Percentiles rank a stretch among this genome's conserved stretches.
Evolutionary conservation across 1,139 yeast species (phyloP).

Genomic region (Blastobotrys proliferans): DNA sequence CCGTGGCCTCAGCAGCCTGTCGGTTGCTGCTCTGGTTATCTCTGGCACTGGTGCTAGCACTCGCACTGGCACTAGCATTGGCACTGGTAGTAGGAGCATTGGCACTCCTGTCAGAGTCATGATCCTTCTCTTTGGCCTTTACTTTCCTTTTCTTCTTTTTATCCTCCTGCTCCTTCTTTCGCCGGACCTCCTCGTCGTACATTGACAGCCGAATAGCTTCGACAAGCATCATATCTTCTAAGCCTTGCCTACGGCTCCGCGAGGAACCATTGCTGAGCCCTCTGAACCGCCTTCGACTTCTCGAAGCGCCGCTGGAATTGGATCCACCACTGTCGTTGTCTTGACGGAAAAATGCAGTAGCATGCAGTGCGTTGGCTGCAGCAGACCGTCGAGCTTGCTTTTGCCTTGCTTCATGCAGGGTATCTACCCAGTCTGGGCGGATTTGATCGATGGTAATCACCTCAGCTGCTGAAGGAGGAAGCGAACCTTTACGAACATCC

Average conservation of each 20-base stretch:
- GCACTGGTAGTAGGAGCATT: too few species aligned
- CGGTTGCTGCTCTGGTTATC: too few species aligned
- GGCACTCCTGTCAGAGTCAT: too few species aligned
- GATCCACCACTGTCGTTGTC: constrained; percentile 17
- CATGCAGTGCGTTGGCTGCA: constrained; percentile 91
- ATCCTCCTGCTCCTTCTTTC: constrained; percentile 12
- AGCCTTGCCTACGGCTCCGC: constrained; percentile 28
- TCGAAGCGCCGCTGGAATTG: constrained; percentile 11
- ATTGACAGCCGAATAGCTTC: constrained; percentile 64
- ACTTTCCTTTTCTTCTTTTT: not conserved
- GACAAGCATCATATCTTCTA: constrained; percentile 78
- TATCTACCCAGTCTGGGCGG: constrained; percentile 89
- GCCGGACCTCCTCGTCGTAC: constrained; percentile 15
- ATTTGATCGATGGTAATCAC: constrained; percentile 72
- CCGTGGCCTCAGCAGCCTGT: too few species aligned
- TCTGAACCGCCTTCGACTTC: constrained; percentile 10
- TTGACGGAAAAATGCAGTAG: constrained; percentile 53
- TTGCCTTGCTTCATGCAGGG: constrained; percentile 64
- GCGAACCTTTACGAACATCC: constrained; percentile 23
- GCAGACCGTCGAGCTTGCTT: constrained; percentile 84
- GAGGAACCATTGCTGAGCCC: constrained; percentile 6
- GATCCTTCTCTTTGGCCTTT: not conserved
- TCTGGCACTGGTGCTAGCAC: too few species aligned
- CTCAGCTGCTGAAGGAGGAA: constrained; percentile 28
- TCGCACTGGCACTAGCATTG: too few species aligned